Evolutionary conservation across 75 land plant species (phyloP).

Genomic region (Ceratopteris richardii): DNA sequence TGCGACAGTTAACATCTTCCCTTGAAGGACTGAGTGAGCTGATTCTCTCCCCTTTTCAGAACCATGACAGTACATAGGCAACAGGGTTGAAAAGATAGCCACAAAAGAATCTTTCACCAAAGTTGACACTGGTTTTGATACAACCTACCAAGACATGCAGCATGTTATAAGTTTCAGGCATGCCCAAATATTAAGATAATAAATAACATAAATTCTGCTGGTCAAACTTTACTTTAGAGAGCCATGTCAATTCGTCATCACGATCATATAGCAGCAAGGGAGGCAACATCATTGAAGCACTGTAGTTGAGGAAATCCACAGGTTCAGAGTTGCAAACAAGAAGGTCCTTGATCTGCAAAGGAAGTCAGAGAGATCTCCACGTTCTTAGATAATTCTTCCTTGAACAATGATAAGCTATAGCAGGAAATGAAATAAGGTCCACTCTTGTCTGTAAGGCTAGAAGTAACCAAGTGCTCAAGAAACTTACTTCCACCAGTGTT

Average conservation of each 20-base stretch:
- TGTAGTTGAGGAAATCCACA: slow-evolving; percentile 43
- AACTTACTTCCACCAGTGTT: slow-evolving; percentile 70
- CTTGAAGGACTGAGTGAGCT: slow-evolving; percentile 43
- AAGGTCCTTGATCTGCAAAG: slow-evolving; percentile 60
- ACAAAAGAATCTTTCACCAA: slow-evolving; percentile 63
- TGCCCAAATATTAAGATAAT: too few relatives aligned
- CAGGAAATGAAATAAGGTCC: too few relatives aligned
- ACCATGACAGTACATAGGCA: slow-evolving; percentile 62
- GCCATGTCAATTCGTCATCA: slow-evolving; percentile 47
- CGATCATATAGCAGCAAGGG: slow-evolving; percentile 43
- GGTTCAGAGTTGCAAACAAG: slow-evolving; percentile 47
- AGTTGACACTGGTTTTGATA: slow-evolving; percentile 34
- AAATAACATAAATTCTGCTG: too few relatives aligned
- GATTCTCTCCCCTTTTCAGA: slow-evolving; percentile 32
- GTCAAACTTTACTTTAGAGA: slow-evolving; percentile 53
- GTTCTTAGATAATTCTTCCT: too few relatives aligned
- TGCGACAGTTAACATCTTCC: slow-evolving; percentile 50
- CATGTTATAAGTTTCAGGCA: not conserved
- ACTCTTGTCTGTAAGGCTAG: not conserved
- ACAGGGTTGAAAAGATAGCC: slow-evolving; percentile 56
- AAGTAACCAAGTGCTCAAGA: not conserved
- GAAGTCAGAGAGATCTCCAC: too few relatives aligned
- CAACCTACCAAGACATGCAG: slow-evolving; percentile 32
- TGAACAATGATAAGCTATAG: too few relatives aligned
- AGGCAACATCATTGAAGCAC: slow-evolving; percentile 77